Conservation (phyloP, 495 filamentous ascomycete species). For the Immersiella caudata region DNA sequence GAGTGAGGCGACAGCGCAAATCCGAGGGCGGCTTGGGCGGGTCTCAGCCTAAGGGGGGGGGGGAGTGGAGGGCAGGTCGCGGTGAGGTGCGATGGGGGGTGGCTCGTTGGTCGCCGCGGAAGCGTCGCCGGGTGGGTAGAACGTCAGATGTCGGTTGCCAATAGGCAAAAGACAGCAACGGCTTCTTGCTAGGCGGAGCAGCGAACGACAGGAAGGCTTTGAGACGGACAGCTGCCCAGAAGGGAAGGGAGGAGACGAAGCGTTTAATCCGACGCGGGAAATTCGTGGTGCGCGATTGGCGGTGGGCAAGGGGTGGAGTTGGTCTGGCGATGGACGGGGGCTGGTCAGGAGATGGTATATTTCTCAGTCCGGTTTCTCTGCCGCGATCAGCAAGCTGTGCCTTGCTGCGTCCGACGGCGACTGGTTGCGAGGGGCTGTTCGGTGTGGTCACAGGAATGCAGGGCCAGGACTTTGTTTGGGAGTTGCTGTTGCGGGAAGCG, state of each 20-base stretch:
- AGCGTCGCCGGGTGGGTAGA: conserved; percentile 15
- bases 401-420: conserved; percentile 25
- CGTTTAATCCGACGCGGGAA: conserved; percentile 14
- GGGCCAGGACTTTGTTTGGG: conserved; percentile 26
- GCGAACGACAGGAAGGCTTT: neutral
- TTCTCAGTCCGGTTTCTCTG: conserved; percentile 33
- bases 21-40: neutral
- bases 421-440: conserved; percentile 27
- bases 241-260: conserved; percentile 12
- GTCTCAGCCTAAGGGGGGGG: neutral
- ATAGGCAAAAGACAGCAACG: conserved; percentile 8
- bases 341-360: conserved; percentile 28
- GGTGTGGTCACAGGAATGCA: conserved; percentile 29
- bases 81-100: conserved; percentile 1
- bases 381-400: conserved; percentile 41
- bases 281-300: conserved; percentile 11
- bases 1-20: neutral
- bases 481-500: conserved; percentile 29
- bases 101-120: conserved; percentile 9
- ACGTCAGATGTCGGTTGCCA: neutral
- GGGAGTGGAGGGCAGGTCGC: neutral
- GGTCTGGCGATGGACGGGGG: conserved; percentile 18
- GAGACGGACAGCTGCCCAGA: conserved; percentile 12
- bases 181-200: conserved; percentile 2
- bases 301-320: conserved; percentile 6